phyloP scores from a whole-genome alignment of 148 eudicot genomes.

The Nepenthes gracilis region DNA sequence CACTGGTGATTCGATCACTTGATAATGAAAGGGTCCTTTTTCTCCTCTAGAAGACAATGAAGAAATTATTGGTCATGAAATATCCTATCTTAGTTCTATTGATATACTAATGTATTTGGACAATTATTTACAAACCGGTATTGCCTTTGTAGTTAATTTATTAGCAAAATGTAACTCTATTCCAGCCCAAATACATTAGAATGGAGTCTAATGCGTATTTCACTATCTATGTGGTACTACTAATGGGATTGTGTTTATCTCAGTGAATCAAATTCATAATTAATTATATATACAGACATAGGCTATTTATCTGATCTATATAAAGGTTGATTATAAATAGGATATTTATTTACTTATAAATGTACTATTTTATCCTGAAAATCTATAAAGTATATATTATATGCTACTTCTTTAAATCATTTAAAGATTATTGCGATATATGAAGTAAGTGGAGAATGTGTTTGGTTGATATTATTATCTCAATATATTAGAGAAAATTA shows the following conservation, averaged over 20 bases:
- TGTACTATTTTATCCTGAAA: neutral
- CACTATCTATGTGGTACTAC: neutral
- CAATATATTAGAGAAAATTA: neutral
- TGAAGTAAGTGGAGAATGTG: neutral
- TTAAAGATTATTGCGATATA: neutral
- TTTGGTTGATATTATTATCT: neutral
- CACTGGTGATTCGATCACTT: neutral
- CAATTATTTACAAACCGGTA: neutral
- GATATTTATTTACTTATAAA: neutral
- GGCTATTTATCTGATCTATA: neutral
- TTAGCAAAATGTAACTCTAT: neutral
- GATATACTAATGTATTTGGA: neutral
- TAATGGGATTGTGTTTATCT: neutral
- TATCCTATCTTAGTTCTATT: neutral
- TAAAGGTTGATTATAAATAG: neutral
- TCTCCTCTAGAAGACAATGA: neutral
- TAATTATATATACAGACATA: neutral
- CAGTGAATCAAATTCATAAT: neutral
- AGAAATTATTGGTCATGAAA: neutral
- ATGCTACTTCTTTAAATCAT: neutral
- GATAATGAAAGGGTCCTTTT: neutral
- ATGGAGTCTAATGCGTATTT: neutral
- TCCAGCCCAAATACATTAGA: neutral
- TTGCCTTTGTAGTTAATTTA: neutral
- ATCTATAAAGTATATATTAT: neutral